Evolutionary conservation across 2,329 filamentous ascomycete species (phyloP).

Genomic region (Paradendryphiella salina): DNA sequence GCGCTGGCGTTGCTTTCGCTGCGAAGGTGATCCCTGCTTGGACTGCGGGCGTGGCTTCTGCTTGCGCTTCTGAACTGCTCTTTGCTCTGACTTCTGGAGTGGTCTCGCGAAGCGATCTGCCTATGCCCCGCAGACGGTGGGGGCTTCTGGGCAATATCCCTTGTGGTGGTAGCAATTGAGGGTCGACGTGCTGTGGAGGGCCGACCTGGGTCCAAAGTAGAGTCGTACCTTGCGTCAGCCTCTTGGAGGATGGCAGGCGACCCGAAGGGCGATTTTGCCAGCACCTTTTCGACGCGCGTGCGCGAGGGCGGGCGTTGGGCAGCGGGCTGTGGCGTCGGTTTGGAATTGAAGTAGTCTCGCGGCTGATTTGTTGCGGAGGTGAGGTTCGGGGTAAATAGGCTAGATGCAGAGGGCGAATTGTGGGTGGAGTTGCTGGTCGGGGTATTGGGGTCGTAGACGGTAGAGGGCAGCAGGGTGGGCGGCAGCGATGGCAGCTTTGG

Average conservation of each 20-base stretch:
- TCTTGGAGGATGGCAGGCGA: conserved; percentile 44
- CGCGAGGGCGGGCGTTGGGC: conserved; percentile 37
- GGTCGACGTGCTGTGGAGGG: conserved; percentile 30
- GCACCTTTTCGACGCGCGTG: conserved; percentile 33
- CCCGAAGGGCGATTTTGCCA: conserved; percentile 40
- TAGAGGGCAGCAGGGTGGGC: conserved; percentile 38
- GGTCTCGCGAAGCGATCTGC: conserved; percentile 22
- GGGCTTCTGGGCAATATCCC: conserved; percentile 30
- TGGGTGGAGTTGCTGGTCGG: conserved; percentile 35
- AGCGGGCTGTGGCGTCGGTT: conserved; percentile 23
- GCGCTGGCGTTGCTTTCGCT: conserved; percentile 41
- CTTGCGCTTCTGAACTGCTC: conserved; percentile 24
- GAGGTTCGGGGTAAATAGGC: conserved; percentile 41
- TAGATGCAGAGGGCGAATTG: conserved; percentile 42
- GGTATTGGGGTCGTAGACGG: conserved; percentile 46
- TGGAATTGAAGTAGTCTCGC: conserved; percentile 48
- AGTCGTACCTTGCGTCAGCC: conserved; percentile 37
- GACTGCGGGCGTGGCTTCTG: conserved; percentile 6
- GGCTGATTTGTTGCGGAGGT: conserved; percentile 24
- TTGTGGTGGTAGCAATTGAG: conserved; percentile 14
- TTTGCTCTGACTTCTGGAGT: conserved; percentile 28
- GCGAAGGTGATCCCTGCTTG: conserved; percentile 27
- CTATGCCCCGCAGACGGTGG: conserved; percentile 27
- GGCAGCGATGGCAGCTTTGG: conserved; percentile 40
- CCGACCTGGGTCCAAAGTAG: conserved; percentile 24